phyloP scores from a whole-genome alignment of 176 grass and related monocot species.

The Hordeum marinum region DNA sequence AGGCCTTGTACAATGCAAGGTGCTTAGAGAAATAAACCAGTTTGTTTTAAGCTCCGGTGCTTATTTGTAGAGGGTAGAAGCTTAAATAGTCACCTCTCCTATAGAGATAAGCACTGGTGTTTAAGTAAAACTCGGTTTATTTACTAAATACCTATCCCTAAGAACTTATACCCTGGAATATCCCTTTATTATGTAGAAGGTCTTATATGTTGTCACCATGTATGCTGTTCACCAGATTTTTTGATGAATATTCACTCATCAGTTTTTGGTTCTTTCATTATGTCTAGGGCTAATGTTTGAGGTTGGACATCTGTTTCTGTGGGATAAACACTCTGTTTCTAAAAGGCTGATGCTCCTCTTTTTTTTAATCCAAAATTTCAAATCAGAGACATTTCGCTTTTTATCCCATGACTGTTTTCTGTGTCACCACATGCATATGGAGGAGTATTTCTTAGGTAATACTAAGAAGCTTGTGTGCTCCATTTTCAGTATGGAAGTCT shows the following conservation, averaged over 20 bases:
- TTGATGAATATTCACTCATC: neutral
- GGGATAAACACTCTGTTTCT: neutral
- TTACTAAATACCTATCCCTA: too few relatives aligned
- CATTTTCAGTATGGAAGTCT: neutral
- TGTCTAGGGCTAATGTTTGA: neutral
- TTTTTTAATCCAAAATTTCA: neutral
- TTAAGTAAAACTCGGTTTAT: too few relatives aligned
- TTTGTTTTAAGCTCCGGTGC: too few relatives aligned
- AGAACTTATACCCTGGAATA: too few relatives aligned
- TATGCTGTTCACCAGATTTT: neutral
- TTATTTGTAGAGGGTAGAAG: too few relatives aligned
- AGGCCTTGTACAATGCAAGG: too few relatives aligned
- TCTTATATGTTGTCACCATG: neutral
- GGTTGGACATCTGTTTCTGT: neutral
- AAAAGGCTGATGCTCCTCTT: neutral
- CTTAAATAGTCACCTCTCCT: too few relatives aligned
- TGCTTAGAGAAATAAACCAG: too few relatives aligned
- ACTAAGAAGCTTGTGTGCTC: neutral
- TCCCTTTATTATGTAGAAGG: too few relatives aligned
- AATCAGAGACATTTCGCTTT: neutral
- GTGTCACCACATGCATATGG: neutral
- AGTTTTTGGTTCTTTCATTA: neutral
- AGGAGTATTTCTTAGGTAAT: neutral
- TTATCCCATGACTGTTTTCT: neutral
- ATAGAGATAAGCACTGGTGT: too few relatives aligned